phyloP scores from a whole-genome alignment of 768 basidiomycete species.

The Leccinum olivaceopallidum region DNA sequence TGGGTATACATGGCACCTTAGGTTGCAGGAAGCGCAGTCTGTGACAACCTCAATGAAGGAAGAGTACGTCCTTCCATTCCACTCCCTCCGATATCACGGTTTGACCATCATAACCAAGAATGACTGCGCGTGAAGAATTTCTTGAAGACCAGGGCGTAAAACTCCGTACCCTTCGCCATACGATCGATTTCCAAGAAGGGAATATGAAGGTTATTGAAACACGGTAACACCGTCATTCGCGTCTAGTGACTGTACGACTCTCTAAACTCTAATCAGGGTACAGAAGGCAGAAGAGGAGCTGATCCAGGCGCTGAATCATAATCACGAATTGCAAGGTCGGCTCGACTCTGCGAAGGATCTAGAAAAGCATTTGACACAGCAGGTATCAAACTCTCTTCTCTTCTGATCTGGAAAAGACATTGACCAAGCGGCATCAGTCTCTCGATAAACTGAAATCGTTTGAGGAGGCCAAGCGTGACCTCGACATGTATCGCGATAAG shows the following conservation, averaged over 20 bases:
- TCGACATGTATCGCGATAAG: slow-evolving; percentile 26
- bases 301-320: slow-evolving; percentile 17
- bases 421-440: slow-evolving; percentile 22
- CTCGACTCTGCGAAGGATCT: slow-evolving; percentile 24
- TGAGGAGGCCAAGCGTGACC: slow-evolving; percentile 22
- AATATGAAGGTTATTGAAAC: slow-evolving; percentile 27
- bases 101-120: slow-evolving; percentile 21
- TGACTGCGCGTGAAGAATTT: slow-evolving; percentile 23
- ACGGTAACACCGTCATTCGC: slow-evolving; percentile 19
- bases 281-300: slow-evolving; percentile 24
- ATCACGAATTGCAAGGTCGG: slow-evolving; percentile 31
- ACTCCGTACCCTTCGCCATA: slow-evolving; percentile 31
- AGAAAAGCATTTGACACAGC: slow-evolving; percentile 29
- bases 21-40: slow-evolving; percentile 30
- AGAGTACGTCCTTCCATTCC: slow-evolving; percentile 31
- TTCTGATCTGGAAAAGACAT: slow-evolving; percentile 16
- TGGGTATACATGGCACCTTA: slow-evolving; percentile 8
- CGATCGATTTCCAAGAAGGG: slow-evolving; percentile 33
- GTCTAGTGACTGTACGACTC: neutral
- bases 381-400: slow-evolving; percentile 18
- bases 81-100: slow-evolving; percentile 8
- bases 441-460: slow-evolving; percentile 22
- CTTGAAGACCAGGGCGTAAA: slow-evolving; percentile 27
- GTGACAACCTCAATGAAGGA: slow-evolving; percentile 31
- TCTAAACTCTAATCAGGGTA: slow-evolving; percentile 20